Evolutionary conservation across 2,329 filamentous ascomycete genomes (phyloP).

Genomic region (Fusarium foetens): DNA sequence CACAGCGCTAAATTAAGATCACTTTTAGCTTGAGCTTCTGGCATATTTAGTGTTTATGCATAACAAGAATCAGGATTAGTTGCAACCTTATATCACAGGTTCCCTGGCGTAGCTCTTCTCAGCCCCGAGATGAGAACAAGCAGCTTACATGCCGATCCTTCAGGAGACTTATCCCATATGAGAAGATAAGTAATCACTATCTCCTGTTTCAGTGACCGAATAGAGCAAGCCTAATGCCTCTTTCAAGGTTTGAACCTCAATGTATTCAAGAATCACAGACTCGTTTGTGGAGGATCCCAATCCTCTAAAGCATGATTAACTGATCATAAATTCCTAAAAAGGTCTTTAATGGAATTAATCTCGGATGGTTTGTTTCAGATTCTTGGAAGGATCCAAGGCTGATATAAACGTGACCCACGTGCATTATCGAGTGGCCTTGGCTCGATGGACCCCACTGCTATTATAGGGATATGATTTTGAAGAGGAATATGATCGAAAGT

Average conservation of each 20-base stretch:
- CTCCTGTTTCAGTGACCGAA: background rate
- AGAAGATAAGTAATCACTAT: fast-evolving
- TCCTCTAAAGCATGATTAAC: background rate
- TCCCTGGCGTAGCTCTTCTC: background rate
- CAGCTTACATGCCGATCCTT: background rate
- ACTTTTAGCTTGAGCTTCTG: background rate
- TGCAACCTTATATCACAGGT: background rate
- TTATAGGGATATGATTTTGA: background rate
- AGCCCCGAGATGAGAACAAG: background rate
- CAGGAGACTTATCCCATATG: fast-evolving
- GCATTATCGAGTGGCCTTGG: background rate
- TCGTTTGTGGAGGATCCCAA: background rate
- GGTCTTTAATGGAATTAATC: background rate
- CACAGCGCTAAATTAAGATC: background rate
- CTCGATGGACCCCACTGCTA: background rate
- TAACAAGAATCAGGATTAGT: background rate
- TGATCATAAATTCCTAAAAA: background rate
- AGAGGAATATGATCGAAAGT: too few relatives aligned
- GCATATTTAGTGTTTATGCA: background rate
- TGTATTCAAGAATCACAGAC: background rate
- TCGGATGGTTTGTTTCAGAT: background rate
- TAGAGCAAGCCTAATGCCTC: background rate
- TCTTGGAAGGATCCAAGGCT: background rate
- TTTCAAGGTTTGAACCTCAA: background rate
- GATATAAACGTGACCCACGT: background rate